These are phyloP conservation scores for Ramichloridium luteum DNA, from an alignment of 2,329 filamentous ascomycete species.

Conservation along the genomic window DNA sequence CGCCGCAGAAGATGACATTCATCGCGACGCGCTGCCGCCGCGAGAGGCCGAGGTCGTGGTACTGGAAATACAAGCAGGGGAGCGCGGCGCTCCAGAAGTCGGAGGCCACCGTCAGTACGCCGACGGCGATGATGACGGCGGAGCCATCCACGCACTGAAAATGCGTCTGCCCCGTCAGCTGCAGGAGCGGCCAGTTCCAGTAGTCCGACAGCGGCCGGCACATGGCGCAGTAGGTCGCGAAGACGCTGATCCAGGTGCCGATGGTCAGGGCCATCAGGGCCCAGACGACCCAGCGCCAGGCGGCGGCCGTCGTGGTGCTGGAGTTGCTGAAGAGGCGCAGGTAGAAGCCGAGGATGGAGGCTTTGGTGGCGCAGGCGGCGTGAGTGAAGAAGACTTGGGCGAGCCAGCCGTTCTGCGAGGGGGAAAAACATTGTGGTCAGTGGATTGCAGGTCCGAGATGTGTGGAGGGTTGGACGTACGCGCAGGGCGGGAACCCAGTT, in stretches of 20 bases:
- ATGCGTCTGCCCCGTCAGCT: too few relatives aligned
- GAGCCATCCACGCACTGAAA: conserved; percentile 11
- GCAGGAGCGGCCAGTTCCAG: conserved; percentile 8
- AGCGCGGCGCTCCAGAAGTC: conserved; percentile 17
- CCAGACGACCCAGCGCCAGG: conserved; percentile 14
- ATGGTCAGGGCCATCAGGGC: conserved; percentile 13
- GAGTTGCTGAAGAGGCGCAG: too few relatives aligned
- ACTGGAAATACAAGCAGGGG: conserved; percentile 14
- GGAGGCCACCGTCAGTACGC: conserved; percentile 13
- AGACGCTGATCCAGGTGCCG: conserved; percentile 11
- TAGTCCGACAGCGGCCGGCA: conserved; percentile 14
- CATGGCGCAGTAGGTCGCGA: conserved; percentile 11
- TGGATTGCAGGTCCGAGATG: too few relatives aligned
- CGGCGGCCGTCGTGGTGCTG: too few relatives aligned
- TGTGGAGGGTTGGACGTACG: conserved; percentile 7
- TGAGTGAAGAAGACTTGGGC: conserved; percentile 12
- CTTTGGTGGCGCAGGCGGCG: conserved; percentile 12
- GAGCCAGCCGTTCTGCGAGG: conserved; percentile 11
- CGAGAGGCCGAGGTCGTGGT: conserved; percentile 13
- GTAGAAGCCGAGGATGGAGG: conserved; percentile 20
- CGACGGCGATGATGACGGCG: conserved; percentile 7
- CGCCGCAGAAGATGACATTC: conserved; percentile 16
- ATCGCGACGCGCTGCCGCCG: conserved; percentile 14
- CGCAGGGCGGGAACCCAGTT: conserved; percentile 1
- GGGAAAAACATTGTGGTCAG: too few relatives aligned